These are phyloP conservation scores for Saccharomyces paradoxus DNA, from an alignment of 805 yeast genomes.

Conservation along the genomic window DNA sequence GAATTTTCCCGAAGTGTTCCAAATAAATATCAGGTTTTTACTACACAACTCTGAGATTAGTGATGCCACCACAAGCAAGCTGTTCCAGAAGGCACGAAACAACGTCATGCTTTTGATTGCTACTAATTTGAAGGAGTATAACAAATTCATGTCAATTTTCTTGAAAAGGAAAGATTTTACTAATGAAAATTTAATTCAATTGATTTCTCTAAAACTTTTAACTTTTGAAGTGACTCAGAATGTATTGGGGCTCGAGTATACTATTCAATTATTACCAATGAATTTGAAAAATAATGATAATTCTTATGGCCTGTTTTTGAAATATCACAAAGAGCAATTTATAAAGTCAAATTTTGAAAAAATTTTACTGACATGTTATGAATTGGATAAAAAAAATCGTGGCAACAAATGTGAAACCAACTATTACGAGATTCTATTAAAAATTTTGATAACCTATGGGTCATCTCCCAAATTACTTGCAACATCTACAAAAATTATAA, in stretches of 20 bases:
- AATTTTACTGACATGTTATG: slow-evolving; percentile 12
- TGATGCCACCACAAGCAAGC: not conserved
- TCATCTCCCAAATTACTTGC: slow-evolving; percentile 10
- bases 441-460: slow-evolving; percentile 18
- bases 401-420: not conserved
- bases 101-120: slow-evolving; percentile 19
- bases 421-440: slow-evolving; percentile 12
- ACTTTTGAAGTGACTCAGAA: slow-evolving; percentile 23
- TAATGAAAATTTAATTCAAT: slow-evolving; percentile 12
- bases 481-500: slow-evolving; percentile 9
- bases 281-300: not conserved
- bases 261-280: slow-evolving; percentile 9
- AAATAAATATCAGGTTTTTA: slow-evolving; percentile 21
- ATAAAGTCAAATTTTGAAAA: slow-evolving; percentile 15
- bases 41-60: slow-evolving; percentile 5
- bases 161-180: slow-evolving; percentile 25
- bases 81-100: slow-evolving; percentile 11
- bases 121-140: slow-evolving; percentile 21
- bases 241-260: slow-evolving; percentile 14
- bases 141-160: slow-evolving; percentile 27
- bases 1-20: slow-evolving; percentile 26
- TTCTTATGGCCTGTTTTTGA: slow-evolving; percentile 12
- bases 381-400: not conserved
- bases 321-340: slow-evolving; percentile 17
- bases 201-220: slow-evolving; percentile 23